Evolutionary conservation across 2,329 filamentous ascomycete species (phyloP), one percentile per base, ranked within the genome.

Genomic region (Exophiala bonariae): DNA sequence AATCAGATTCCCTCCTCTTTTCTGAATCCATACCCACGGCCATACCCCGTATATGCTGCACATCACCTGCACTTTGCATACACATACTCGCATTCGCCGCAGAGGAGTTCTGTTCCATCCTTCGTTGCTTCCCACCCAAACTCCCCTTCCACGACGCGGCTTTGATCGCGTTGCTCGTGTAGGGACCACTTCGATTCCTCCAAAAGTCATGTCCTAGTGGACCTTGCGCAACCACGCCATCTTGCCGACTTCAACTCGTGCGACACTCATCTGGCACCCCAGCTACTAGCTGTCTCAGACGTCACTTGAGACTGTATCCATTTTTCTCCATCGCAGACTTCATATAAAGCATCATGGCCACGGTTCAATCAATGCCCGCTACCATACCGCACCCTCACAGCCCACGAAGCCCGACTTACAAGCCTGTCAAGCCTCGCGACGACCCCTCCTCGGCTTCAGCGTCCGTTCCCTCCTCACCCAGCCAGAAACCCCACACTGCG

Each of bases 241-340:
- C 38, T 38, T 18, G 40, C 41, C 45, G 28, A 41, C 30, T 20
- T 41, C 42, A 26, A 44, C 49, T 55, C 52, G 52, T 55, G 52
- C 49, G 52, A 55, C 52, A 44, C 28, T 32, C 43, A 38, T 18
- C 30, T 22, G 32, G 16, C n/a, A 28, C 36, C 30, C 42, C 41
- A 31, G 40, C 41, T 40, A 32, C 28, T 52, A 52, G 48, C 26
- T 46, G 51, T 54, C 51, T 54, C 47, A 54, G 37, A 45, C 44
- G 37, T 20, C 23, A 26, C 23, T 11, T 6, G 6, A 9, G 10
- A 19, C 35, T 8, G 35, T 17, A 8, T 19, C 11, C 18, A 16
- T 17, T 22, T 4, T 19, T 22, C 20, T 7, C 16, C 18, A 13
- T 13, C 20, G 7, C 35, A 20, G 7, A 19, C 17, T 18, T 19